A percentile compares a stretch with the other conserved stretches of the same genome.
These are phyloP conservation scores for Stachybotrys chlorohalonatus DNA, from an alignment of 2,329 filamentous ascomycete species.

Conservation along the genomic window DNA sequence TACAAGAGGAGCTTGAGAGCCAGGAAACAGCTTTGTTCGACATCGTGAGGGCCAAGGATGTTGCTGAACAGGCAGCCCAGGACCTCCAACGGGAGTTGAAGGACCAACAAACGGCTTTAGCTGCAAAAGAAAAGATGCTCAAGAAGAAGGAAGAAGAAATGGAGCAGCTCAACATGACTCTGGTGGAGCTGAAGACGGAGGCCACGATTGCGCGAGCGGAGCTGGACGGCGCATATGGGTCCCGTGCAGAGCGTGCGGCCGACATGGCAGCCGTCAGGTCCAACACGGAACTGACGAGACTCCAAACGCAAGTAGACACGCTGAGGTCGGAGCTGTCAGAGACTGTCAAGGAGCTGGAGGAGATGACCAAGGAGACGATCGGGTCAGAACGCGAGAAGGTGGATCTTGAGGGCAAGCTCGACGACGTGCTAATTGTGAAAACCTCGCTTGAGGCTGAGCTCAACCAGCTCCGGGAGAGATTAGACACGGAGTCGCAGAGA, in stretches of 20 bases:
- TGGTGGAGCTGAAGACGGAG: constrained; percentile 53
- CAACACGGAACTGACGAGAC: constrained; percentile 32
- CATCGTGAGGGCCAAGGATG: background rate
- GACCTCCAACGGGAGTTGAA: constrained; percentile 7
- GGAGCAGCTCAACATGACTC: constrained; percentile 39
- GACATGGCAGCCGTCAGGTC: constrained; percentile 47
- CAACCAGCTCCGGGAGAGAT: constrained; percentile 7
- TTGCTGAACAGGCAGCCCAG: background rate
- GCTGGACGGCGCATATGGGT: constrained; percentile 52
- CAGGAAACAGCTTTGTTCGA: background rate
- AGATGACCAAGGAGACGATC: constrained; percentile 43
- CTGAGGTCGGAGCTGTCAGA: constrained; percentile 41
- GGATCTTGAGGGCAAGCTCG: constrained; percentile 27
- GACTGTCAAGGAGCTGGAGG: constrained; percentile 43
- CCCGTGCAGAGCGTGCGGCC: constrained; percentile 47
- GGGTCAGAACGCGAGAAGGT: constrained; percentile 41
- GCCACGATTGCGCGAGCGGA: constrained; percentile 52
- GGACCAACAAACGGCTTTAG: constrained; percentile 6
- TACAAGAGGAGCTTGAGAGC: background rate
- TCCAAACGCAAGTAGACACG: constrained; percentile 37
- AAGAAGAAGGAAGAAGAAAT: constrained; percentile 42
- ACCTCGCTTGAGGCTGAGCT: constrained; percentile 23
- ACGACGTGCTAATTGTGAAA: constrained; percentile 11
- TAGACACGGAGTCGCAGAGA: constrained; percentile 32
- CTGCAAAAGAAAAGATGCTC: constrained; percentile 30